Percentiles rank a stretch among this genome's conserved stretches.
Conservation (phyloP, 768 basidiomycete genomes). For the Podaxis sp. region DNA sequence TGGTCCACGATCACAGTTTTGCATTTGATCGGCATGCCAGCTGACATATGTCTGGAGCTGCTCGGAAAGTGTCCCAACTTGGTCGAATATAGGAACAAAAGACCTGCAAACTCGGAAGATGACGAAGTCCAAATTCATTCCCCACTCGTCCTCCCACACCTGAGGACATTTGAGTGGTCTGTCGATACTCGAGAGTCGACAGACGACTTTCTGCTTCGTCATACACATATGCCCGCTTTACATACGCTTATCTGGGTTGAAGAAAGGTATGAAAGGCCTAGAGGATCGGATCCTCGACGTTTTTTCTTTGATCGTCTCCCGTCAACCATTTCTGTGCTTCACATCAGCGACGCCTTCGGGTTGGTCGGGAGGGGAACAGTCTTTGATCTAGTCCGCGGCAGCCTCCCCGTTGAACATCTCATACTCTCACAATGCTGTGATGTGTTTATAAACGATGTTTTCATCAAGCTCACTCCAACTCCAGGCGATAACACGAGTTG, state of each 20-base stretch:
- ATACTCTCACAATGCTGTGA: not conserved
- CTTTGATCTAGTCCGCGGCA: not conserved
- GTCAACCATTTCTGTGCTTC: not conserved
- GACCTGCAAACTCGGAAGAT: not conserved
- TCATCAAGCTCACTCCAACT: not conserved
- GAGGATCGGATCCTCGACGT: not conserved
- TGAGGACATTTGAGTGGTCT: not conserved
- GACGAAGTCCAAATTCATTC: not conserved
- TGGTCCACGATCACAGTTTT: not conserved
- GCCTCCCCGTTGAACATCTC: not conserved
- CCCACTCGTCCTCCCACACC: not conserved
- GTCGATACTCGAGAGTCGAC: not conserved
- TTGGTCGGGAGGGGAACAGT: not conserved
- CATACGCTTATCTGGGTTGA: not conserved
- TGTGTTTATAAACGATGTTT: not conserved
- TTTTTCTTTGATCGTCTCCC: not conserved
- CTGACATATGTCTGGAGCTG: not conserved
- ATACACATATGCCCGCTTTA: not conserved
- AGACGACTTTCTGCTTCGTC: not conserved
- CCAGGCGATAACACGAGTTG: not conserved
- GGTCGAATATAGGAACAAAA: not conserved
- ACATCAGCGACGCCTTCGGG: not conserved
- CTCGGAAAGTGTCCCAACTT: not conserved
- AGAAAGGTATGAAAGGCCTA: not conserved
- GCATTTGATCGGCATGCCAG: not conserved